Conservation (phyloP, 345 rosid genomes). For the Hevea brasiliensis region DNA sequence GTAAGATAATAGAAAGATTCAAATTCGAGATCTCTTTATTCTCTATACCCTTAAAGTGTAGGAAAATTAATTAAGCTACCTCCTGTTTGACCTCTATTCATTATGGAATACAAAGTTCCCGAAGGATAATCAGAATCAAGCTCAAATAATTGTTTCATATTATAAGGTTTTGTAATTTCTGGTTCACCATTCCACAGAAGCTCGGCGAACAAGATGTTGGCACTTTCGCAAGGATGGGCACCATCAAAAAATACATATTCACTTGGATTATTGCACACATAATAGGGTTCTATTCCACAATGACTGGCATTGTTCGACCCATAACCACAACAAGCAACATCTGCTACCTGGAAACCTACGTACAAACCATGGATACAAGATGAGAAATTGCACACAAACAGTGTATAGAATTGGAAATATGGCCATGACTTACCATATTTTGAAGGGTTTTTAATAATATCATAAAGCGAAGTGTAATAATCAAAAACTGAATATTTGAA, state of each 20-base stretch:
- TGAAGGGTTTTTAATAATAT: conserved; percentile 13
- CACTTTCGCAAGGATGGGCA: conserved; percentile 11
- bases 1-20: too few species aligned
- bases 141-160: neutral
- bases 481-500: conserved; percentile 36
- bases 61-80: too few species aligned
- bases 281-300: conserved; percentile 8
- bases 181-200: neutral
- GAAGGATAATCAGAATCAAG: neutral
- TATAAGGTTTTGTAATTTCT: neutral
- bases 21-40: too few species aligned
- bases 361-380: too few species aligned
- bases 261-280: neutral
- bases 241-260: conserved; percentile 25
- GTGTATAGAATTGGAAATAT: too few species aligned
- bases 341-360: too few species aligned
- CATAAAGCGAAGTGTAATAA: conserved; percentile 26
- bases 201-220: neutral
- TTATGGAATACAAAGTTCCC: too few species aligned
- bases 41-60: too few species aligned
- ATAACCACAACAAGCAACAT: too few species aligned
- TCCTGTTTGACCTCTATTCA: too few species aligned
- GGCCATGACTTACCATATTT: conserved; percentile 9
- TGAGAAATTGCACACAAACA: too few species aligned
- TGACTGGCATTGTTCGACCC: too few species aligned